Percentiles rank a stretch among this genome's conserved stretches.
Evolutionary conservation across 163 green algal genomes (phyloP).

Genomic region (Chlorella variabilis): DNA sequence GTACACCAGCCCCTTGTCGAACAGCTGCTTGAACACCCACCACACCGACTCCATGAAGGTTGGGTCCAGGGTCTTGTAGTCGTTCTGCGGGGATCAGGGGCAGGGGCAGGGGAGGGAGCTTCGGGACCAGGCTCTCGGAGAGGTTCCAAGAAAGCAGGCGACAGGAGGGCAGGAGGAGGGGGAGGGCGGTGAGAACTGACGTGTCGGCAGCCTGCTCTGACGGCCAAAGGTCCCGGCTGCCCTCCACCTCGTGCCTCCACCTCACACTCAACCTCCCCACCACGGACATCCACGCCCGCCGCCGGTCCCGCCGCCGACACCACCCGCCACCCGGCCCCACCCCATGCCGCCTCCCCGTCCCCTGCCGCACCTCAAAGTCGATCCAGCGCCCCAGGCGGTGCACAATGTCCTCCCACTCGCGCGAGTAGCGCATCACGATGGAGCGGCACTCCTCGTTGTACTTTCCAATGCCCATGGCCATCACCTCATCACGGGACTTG

Average conservation of each 20-base stretch:
- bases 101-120: neutral
- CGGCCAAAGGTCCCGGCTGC: no score
- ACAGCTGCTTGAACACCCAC: slow-evolving; percentile 98
- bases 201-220: no score
- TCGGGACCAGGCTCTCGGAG: neutral
- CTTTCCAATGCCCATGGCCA: slow-evolving; percentile 94
- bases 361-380: slow-evolving; percentile 90
- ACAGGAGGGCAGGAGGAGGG: no score
- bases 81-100: slow-evolving; percentile 65
- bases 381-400: slow-evolving; percentile 97
- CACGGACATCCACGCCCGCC: no score
- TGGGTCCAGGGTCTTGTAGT: slow-evolving; percentile 99
- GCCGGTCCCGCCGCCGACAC: no score
- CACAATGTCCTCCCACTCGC: slow-evolving; percentile 96
- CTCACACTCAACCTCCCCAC: no score
- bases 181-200: no score
- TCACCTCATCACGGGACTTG: slow-evolving; percentile 88
- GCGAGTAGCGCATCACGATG: slow-evolving; percentile 99
- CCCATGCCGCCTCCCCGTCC: no score
- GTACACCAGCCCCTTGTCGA: slow-evolving; percentile 97
- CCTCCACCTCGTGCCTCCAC: no score
- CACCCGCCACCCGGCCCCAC: no score
- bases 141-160: no score
- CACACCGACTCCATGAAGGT: slow-evolving; percentile 99
- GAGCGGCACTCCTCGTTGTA: slow-evolving; percentile 99